A percentile compares a stretch with the other conserved stretches of the same genome.
phyloP scores from a whole-genome alignment of 2,329 filamentous ascomycete genomes.

The Penicillium palitans region DNA sequence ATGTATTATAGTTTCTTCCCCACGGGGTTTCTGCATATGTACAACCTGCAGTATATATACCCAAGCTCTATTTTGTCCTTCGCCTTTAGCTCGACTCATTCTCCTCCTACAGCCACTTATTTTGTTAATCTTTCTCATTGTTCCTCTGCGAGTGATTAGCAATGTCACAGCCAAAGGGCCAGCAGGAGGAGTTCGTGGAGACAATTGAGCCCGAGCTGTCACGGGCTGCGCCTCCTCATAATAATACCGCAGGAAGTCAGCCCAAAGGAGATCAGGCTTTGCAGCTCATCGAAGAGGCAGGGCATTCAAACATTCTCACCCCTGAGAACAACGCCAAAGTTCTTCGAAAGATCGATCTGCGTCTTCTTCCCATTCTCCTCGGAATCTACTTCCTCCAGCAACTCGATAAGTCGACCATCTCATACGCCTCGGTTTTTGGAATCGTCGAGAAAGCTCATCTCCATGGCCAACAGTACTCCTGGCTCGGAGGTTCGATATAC shows the following conservation, averaged over 20 bases:
- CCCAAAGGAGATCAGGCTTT: conserved; percentile 50
- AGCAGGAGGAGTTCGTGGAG: conserved; percentile 32
- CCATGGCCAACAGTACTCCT: conserved; percentile 56
- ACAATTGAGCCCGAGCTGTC: conserved; percentile 19
- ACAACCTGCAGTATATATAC: not conserved
- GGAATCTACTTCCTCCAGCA: conserved; percentile 64
- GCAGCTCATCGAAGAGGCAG: conserved; percentile 50
- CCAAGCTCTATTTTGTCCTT: not conserved
- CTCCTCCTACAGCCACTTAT: not conserved
- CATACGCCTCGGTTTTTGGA: conserved; percentile 64
- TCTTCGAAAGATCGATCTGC: conserved; percentile 53
- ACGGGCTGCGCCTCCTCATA: not conserved
- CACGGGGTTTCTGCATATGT: conserved; percentile 24
- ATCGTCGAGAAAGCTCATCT: conserved; percentile 60
- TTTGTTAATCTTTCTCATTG: not conserved
- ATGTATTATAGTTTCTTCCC: conserved; percentile 24
- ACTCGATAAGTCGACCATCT: conserved; percentile 63
- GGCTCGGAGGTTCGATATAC: conserved; percentile 55
- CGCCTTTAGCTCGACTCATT: not conserved
- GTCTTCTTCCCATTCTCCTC: conserved; percentile 57
- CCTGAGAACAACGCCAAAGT: conserved; percentile 55
- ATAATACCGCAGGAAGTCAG: not conserved
- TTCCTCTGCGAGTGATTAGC: not conserved
- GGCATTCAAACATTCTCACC: conserved; percentile 51
- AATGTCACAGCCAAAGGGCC: conserved; percentile 22